Conservation (phyloP, 2,329 filamentous ascomycete species). For the Bertia moriformis region DNA sequence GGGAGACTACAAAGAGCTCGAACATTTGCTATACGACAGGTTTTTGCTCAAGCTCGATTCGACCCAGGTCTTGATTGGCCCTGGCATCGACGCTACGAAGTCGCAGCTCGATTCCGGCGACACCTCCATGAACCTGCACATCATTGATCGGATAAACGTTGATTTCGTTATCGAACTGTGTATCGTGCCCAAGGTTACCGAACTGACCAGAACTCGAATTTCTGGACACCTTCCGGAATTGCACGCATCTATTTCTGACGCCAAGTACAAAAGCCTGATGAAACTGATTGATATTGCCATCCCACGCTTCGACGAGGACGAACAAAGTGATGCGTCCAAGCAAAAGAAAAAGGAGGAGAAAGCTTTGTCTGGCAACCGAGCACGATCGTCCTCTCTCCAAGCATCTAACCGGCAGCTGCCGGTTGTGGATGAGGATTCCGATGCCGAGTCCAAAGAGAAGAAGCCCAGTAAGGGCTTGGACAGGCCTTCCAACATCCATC, state of each 20-base stretch:
- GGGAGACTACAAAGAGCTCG: constrained; percentile 73
- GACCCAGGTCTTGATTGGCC: constrained; percentile 88
- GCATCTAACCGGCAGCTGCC: constrained; percentile 36
- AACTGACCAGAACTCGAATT: constrained; percentile 79
- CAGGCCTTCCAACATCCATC: constrained; percentile 59
- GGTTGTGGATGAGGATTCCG: constrained; percentile 58
- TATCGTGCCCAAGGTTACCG: constrained; percentile 89
- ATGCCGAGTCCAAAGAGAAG: constrained; percentile 54
- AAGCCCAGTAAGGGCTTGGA: constrained; percentile 39
- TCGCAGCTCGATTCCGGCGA: constrained; percentile 59
- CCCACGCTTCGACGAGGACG: constrained; percentile 57
- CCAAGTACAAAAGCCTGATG: constrained; percentile 96
- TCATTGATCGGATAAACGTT: constrained; percentile 94
- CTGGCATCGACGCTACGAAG: constrained; percentile 81
- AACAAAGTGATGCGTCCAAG: constrained; percentile 14
- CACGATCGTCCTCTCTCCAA: constrained; percentile 29
- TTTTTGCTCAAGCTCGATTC: constrained; percentile 87
- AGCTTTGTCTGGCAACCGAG: constrained; percentile 2
- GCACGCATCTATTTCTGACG: constrained; percentile 81
- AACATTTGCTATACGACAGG: constrained; percentile 93
- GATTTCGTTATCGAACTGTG: constrained; percentile 93
- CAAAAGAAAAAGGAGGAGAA: constrained; percentile 6
- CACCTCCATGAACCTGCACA: constrained; percentile 60
- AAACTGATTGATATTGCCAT: constrained; percentile 88
- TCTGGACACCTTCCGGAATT: constrained; percentile 84